phyloP scores from a whole-genome alignment of 2,329 filamentous ascomycete genomes.

The Sclerotinia glacialis region DNA sequence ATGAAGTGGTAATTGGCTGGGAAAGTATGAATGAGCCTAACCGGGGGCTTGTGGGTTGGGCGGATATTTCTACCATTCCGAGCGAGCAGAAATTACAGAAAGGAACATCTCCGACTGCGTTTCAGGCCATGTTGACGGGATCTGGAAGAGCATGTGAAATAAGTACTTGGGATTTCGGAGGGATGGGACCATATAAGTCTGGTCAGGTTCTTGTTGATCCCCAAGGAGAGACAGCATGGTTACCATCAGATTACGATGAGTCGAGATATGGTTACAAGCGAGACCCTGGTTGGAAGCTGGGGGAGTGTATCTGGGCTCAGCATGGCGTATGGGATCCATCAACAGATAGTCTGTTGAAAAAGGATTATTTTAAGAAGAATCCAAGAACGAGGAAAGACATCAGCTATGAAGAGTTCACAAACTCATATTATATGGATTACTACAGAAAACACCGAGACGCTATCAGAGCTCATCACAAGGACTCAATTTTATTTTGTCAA shows the following conservation, averaged over 20 bases:
- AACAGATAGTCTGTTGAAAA: slow-evolving; percentile 72
- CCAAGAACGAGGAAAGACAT: slow-evolving; percentile 71
- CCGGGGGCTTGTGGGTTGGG: slow-evolving; percentile 78
- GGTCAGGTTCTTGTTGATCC: slow-evolving; percentile 83
- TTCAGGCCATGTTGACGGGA: slow-evolving; percentile 90
- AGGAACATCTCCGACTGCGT: slow-evolving; percentile 87
- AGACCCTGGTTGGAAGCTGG: slow-evolving; percentile 83
- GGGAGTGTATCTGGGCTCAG: slow-evolving; percentile 95
- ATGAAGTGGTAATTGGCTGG: slow-evolving; percentile 89
- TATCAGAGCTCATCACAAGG: slow-evolving; percentile 72
- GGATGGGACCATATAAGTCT: slow-evolving; percentile 86
- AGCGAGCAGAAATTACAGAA: slow-evolving; percentile 88
- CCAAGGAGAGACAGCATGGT: slow-evolving; percentile 79
- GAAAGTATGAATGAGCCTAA: slow-evolving; percentile 96
- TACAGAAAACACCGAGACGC: slow-evolving; percentile 74
- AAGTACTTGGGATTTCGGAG: slow-evolving; percentile 89
- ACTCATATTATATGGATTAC: slow-evolving; percentile 85
- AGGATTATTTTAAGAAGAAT: slow-evolving; percentile 83
- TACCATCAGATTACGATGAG: slow-evolving; percentile 80
- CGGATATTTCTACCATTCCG: slow-evolving; percentile 78
- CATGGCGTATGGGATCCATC: slow-evolving; percentile 90
- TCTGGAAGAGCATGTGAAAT: slow-evolving; percentile 87
- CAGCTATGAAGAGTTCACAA: slow-evolving; percentile 82
- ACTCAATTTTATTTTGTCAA: slow-evolving; percentile 86
- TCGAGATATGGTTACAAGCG: slow-evolving; percentile 86